Base-by-base conservation (phyloP, 169 alveolate species). In the Plasmodium chabaudi region DNA sequence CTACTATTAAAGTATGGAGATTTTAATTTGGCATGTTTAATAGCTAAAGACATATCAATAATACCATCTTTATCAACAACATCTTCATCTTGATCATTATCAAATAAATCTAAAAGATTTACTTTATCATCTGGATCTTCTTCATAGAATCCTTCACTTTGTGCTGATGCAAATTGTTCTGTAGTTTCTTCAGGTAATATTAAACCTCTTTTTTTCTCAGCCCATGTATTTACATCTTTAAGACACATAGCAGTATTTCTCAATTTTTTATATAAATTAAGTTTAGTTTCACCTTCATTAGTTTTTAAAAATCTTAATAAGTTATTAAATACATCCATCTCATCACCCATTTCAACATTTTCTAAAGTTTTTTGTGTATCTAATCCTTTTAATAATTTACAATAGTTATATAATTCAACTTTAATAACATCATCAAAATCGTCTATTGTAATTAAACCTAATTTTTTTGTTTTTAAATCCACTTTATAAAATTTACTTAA, bases 181-280 rank as follows among this genome's bases (percentile, higher is more conserved):
- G 1, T 34, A 57, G 57, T 34, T 42, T 9, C 44, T 13, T 73
- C 56, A 9, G 87, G 87, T 59, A 73, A 47, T 49, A 73, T 5
- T 59, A 73, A 73, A 19, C 87, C 87, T 23, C 67, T 44, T 59
- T 59, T 73, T n/a, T 73, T 73, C 9, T 73, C 23, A 21, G 15
- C 27, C 87, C 87, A 73, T 10, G 39, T 23, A 27, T 56, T 34
- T 49, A 59, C 87, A 73, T 73, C 60, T 25, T 73, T 73, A 23
- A 73, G 17, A 34, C 87, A 73, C 3, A 73, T 59, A 10, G 72
- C 87, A 23, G 70, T 51, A 25, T 59, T 73, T 19, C 63, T 60
- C 25, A 73, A n/a, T 63, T 73, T 73, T 39, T 68, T 57, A 12
- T 68, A 57, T 53, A 68, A 46, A 9, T 53, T 68, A 53, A 46